Base-by-base conservation (phyloP, 2,329 filamentous ascomycete species). In the Saccharata proteae region DNA sequence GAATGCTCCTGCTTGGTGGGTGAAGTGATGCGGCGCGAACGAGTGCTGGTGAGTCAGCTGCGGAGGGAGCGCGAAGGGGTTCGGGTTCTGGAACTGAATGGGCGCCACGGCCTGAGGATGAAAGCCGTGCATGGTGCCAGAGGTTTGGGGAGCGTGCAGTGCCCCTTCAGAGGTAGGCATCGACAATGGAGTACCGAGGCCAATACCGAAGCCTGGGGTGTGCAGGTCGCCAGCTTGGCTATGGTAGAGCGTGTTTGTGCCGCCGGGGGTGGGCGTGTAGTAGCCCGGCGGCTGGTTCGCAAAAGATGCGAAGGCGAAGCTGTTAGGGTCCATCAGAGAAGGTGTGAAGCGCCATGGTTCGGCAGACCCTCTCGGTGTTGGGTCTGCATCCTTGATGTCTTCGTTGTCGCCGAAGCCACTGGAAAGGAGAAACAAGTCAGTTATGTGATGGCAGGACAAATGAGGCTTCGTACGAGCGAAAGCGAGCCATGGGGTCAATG, bases 271-370 rank as follows among this genome's bases (percentile, higher is more conserved):
- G 2, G 86, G 82, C 6, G 84, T 86, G 57, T 93, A 94, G 57
- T 90, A 90, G 10, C 78, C 81, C 11, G 80, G 72, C 26, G 79
- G 72, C 41, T 86, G 80, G 55, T 81, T 83, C 41, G 79, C 75
- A 48, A 93, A 88, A 34, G 69, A 68, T 37, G 74, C 69, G 57
- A 93, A 94, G 15, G 75, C 73, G 52, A 83, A 83, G 17, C 82
- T 80, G 53, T 79, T 84, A 12, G 84, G 76, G 50, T 96, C 88
- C 50, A 96, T 70, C 35, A 93, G 65, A 14, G 85, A 90, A 4
- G 86, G 84, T 3, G 86, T 93, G 48, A 93, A 85, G 42, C 80
- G 73, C 77, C 86, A 90, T 44, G 71, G 75, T 44, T 94, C 85
- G 47, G 80, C 76, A 24, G 79, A 71, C 12, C 77, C 80, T 51